These are phyloP conservation scores for Pyropia yezoensis DNA, from an alignment of 23 red algal species.

Conservation along the genomic window DNA sequence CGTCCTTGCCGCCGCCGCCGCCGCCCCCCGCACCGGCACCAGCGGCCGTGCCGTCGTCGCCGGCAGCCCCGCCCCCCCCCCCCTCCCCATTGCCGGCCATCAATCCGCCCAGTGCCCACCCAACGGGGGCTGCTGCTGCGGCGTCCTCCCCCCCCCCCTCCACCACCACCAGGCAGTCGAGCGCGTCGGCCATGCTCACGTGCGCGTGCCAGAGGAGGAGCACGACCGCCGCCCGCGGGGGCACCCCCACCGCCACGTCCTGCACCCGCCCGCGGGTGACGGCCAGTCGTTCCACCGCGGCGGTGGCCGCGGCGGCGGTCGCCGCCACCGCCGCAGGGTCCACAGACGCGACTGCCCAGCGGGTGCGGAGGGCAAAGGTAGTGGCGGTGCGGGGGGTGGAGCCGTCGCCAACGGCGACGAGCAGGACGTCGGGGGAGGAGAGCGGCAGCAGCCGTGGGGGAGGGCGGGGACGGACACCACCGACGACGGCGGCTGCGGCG, in stretches of 20 bases:
- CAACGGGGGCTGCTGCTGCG: background rate
- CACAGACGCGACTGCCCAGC: slow-evolving; percentile 33
- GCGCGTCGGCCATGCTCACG: slow-evolving; percentile 23
- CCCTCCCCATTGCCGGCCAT: slow-evolving; percentile 19
- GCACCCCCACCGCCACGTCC: slow-evolving; percentile 34
- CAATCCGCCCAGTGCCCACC: slow-evolving; percentile 6
- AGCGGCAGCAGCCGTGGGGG: slow-evolving; percentile 18
- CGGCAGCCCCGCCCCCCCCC: slow-evolving; percentile 38
- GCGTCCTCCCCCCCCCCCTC: slow-evolving; percentile 15
- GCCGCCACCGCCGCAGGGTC: slow-evolving; percentile 29
- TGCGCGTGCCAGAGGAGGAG: slow-evolving; percentile 67
- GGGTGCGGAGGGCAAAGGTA: slow-evolving; percentile 46
- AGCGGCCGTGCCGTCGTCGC: slow-evolving; percentile 21
- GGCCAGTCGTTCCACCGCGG: slow-evolving; percentile 7
- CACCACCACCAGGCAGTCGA: slow-evolving; percentile 36
- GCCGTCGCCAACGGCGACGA: slow-evolving; percentile 60
- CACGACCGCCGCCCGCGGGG: slow-evolving; percentile 13
- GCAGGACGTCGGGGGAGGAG: slow-evolving; percentile 12
- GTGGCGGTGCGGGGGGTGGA: slow-evolving; percentile 44
- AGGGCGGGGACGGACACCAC: background rate
- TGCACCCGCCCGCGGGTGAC: slow-evolving; percentile 23
- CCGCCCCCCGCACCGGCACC: slow-evolving; percentile 29
- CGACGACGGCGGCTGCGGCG: no score
- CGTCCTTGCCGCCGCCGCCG: slow-evolving; percentile 30
- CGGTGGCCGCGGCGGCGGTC: background rate